Conservation (phyloP, 495 filamentous ascomycete genomes). For the Oleoguttula mirabilis region DNA sequence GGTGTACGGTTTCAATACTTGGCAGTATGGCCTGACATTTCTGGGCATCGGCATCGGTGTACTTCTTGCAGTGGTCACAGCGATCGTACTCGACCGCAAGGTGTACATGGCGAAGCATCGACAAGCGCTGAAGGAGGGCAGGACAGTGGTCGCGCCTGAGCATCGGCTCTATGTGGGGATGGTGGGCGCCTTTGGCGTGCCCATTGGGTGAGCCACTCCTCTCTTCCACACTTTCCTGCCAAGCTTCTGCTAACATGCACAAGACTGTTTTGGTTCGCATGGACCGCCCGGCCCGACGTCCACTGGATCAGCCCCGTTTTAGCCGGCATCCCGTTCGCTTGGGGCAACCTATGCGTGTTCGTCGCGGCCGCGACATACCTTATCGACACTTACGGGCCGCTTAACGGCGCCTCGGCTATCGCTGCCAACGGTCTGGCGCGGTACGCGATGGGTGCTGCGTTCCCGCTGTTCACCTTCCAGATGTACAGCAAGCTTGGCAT, state of each 20-base stretch:
- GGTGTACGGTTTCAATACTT: constrained; percentile 39
- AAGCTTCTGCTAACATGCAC: neutral
- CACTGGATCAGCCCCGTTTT: constrained; percentile 45
- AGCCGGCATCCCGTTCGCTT: constrained; percentile 52
- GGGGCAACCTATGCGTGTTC: constrained; percentile 53
- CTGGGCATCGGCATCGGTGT: constrained; percentile 37
- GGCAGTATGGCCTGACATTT: constrained; percentile 39
- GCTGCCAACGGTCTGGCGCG: constrained; percentile 54
- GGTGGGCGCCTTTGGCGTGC: constrained; percentile 33
- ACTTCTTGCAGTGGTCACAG: constrained; percentile 28
- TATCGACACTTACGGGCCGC: constrained; percentile 46
- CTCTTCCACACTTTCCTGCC: no score
- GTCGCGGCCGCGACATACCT: constrained; percentile 33
- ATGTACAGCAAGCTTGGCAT: constrained; percentile 34
- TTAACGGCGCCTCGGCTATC: constrained; percentile 47
- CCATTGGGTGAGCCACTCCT: constrained; percentile 33
- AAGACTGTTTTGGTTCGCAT: constrained; percentile 40
- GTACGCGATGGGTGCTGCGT: constrained; percentile 45
- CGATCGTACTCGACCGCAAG: constrained; percentile 33
- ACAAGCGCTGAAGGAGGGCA: constrained; percentile 27
- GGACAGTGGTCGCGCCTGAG: constrained; percentile 30
- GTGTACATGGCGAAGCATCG: constrained; percentile 26
- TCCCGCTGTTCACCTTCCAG: constrained; percentile 47
- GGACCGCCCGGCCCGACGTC: constrained; percentile 31
- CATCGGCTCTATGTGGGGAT: constrained; percentile 34